These are phyloP conservation scores for Chalara sp. DNA, from an alignment of 2,329 filamentous ascomycete genomes.

Conservation along the genomic window DNA sequence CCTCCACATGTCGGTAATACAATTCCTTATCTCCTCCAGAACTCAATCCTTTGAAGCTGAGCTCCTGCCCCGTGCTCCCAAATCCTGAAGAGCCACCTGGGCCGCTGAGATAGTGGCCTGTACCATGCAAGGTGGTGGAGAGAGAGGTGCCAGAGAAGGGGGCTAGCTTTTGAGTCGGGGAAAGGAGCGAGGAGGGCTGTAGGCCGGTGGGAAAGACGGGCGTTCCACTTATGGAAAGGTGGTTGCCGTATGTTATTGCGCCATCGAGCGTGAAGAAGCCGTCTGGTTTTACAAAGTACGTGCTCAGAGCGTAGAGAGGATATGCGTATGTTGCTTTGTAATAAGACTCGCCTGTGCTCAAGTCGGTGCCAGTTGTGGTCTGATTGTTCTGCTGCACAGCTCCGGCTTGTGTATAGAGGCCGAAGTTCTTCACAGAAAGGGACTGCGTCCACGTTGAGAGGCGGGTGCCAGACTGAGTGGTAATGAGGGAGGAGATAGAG, in stretches of 20 bases:
- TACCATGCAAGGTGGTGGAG: constrained; percentile 49
- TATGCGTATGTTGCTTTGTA: constrained; percentile 44
- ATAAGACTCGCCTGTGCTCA: constrained; percentile 21
- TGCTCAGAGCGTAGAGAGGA: constrained; percentile 52
- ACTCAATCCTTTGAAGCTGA: constrained; percentile 43
- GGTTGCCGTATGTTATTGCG: constrained; percentile 40
- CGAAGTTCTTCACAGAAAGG: constrained; percentile 49
- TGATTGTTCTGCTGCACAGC: constrained; percentile 46
- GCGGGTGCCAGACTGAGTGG: constrained; percentile 37
- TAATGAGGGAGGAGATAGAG: constrained; percentile 44
- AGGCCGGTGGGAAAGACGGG: constrained; percentile 53
- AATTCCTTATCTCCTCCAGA: constrained; percentile 14
- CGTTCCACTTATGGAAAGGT: constrained; percentile 36
- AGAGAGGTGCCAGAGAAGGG: constrained; percentile 34
- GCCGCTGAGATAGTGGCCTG: constrained; percentile 45
- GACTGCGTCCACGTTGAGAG: constrained; percentile 50
- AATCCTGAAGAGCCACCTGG: constrained; percentile 40
- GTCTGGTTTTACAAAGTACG: constrained; percentile 35
- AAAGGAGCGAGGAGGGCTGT: constrained; percentile 36
- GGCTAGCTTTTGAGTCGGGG: constrained; percentile 14
- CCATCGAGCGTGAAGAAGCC: constrained; percentile 41
- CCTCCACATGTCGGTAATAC: constrained; percentile 51
- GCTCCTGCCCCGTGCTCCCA: constrained; percentile 50
- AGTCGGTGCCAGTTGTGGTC: constrained; percentile 41
- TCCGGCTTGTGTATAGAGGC: constrained; percentile 46